Conservation (phyloP, 2,329 filamentous ascomycete genomes). For the Xylariaceae sp. region DNA sequence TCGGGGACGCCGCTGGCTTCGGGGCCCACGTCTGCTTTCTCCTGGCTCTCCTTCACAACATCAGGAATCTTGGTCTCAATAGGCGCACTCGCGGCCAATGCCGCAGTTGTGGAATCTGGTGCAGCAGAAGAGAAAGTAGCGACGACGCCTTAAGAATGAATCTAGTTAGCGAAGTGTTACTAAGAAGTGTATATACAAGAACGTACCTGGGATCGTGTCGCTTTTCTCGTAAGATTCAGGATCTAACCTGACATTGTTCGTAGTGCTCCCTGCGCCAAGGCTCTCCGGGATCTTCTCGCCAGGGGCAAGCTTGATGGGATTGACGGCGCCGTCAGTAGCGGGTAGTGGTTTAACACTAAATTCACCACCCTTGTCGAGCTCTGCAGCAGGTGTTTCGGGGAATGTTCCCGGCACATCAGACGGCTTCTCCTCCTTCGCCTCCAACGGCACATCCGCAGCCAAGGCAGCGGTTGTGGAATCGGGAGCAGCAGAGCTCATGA, state of each 20-base stretch:
- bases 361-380: slow-evolving; percentile 49
- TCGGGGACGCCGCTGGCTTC: slow-evolving; percentile 68
- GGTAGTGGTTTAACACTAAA: slow-evolving; percentile 65
- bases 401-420: slow-evolving; percentile 68
- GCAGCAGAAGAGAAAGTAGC: slow-evolving; percentile 40
- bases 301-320: slow-evolving; percentile 77
- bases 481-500: slow-evolving; percentile 70
- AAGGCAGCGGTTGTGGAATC: slow-evolving; percentile 72
- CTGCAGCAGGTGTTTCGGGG: slow-evolving; percentile 68
- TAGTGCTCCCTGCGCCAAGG: slow-evolving; percentile 68
- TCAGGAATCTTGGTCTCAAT: slow-evolving; percentile 57
- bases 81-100: slow-evolving; percentile 47
- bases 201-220: slow-evolving; percentile 59
- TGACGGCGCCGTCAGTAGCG: slow-evolving; percentile 66
- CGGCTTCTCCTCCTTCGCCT: slow-evolving; percentile 43
- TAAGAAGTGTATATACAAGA: neutral
- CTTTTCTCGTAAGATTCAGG: slow-evolving; percentile 85
- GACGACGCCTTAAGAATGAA: slow-evolving; percentile 23
- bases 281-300: slow-evolving; percentile 80
- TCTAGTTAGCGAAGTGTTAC: slow-evolving; percentile 11
- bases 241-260: slow-evolving; percentile 75
- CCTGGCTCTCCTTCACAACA: slow-evolving; percentile 72
- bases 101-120: slow-evolving; percentile 47
- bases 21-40: slow-evolving; percentile 63
- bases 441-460: slow-evolving; percentile 66